Percentiles rank a stretch among this genome's conserved stretches.
These are phyloP conservation scores for Cryptosporidium felis DNA, from an alignment of 169 alveolate genomes.

Conservation along the genomic window DNA sequence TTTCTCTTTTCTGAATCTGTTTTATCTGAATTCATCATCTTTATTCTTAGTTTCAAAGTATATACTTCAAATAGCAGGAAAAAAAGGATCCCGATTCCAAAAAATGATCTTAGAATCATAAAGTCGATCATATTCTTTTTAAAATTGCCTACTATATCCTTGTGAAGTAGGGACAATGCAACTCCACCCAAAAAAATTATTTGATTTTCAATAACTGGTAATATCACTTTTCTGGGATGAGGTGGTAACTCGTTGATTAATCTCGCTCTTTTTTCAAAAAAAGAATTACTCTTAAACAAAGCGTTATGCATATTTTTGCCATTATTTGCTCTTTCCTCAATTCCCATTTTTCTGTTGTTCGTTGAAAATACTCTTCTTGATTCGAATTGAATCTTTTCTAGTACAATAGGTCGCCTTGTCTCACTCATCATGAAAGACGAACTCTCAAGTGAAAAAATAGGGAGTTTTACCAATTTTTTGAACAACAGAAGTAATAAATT, in stretches of 20 bases:
- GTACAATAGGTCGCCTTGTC: slow-evolving; percentile 38
- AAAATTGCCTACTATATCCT: neutral
- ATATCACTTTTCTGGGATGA: slow-evolving; percentile 44
- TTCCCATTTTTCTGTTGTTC: slow-evolving; percentile 16
- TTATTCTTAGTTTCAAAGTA: slow-evolving; percentile 18
- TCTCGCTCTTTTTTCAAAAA: slow-evolving; percentile 30
- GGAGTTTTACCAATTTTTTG: neutral
- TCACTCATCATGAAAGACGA: neutral
- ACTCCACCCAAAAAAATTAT: slow-evolving; percentile 24
- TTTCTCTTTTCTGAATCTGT: neutral
- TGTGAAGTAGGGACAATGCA: slow-evolving; percentile 27
- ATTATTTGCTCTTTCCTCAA: slow-evolving; percentile 55
- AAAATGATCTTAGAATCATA: slow-evolving; percentile 21
- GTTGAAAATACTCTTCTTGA: slow-evolving; percentile 35
- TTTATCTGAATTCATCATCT: neutral
- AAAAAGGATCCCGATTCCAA: neutral
- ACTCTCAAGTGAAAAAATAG: neutral
- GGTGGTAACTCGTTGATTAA: slow-evolving; percentile 27
- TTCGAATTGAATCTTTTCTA: slow-evolving; percentile 56
- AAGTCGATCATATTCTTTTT: slow-evolving; percentile 52
- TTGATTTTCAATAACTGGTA: slow-evolving; percentile 57
- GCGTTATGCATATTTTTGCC: neutral
- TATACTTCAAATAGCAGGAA: slow-evolving; percentile 20
- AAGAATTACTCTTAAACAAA: slow-evolving; percentile 6
- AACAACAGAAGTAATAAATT: too few species aligned